Percentiles rank a stretch among this genome's conserved stretches.
Conservation (phyloP, 768 basidiomycete species). For the Rhizopogon salebrosus region DNA sequence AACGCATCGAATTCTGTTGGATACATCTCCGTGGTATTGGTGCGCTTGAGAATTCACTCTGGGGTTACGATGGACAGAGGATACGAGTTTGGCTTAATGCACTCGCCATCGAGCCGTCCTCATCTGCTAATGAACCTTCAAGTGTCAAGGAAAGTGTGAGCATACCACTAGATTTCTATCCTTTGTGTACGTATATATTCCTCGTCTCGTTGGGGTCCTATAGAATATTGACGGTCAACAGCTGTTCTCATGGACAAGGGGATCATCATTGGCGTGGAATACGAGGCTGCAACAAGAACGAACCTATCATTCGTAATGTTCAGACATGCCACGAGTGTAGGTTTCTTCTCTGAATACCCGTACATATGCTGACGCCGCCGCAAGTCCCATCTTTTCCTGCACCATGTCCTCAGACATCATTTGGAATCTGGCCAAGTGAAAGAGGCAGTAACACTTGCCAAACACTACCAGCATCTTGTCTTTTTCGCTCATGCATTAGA, state of each 20-base stretch:
- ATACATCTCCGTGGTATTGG: constrained; percentile 93
- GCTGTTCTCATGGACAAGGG: constrained; percentile 99
- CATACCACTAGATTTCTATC: constrained; percentile 91
- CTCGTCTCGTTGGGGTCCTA: not conserved
- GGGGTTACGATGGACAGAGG: constrained; percentile 90
- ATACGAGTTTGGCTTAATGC: constrained; percentile 96
- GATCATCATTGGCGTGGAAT: constrained; percentile 93
- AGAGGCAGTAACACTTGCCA: constrained; percentile 83
- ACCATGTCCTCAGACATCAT: constrained; percentile 84
- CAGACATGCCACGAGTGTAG: constrained; percentile 83
- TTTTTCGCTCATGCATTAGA: constrained; percentile 94
- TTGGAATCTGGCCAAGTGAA: constrained; percentile 55
- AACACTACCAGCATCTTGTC: constrained; percentile 81
- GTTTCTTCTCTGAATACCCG: constrained; percentile 22
- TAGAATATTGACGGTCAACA: constrained; percentile 26
- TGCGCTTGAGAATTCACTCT: constrained; percentile 91
- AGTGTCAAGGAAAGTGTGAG: constrained; percentile 91
- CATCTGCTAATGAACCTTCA: constrained; percentile 32
- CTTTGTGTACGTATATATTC: constrained; percentile 62
- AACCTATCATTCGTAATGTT: constrained; percentile 89
- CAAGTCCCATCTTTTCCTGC: constrained; percentile 91
- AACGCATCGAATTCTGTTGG: constrained; percentile 98
- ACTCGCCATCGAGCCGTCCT: constrained; percentile 73
- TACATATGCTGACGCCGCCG: not conserved
- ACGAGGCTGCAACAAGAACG: constrained; percentile 71